A percentile compares a stretch with the other conserved stretches of the same genome.
phyloP scores from a whole-genome alignment of 805 yeast genomes.

The Metschnikowia baotianmanensis region DNA sequence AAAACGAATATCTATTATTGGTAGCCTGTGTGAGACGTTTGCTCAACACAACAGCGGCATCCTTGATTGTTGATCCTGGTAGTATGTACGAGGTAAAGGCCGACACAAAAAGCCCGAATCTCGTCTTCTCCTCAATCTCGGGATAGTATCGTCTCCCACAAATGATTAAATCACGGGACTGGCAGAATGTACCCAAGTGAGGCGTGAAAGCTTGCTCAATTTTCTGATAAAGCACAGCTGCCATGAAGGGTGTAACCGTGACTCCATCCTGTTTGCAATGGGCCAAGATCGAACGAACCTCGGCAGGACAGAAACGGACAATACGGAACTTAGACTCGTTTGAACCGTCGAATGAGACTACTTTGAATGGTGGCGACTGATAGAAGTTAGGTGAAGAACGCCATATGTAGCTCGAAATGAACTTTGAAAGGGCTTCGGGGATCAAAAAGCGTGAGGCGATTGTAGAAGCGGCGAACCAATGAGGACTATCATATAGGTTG shows the following conservation, averaged over 20 bases:
- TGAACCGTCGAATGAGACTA: constrained; percentile 8
- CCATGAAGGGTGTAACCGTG: constrained; percentile 16
- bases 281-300: constrained; percentile 5
- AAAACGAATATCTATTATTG: constrained; percentile 7
- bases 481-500: constrained; percentile 6
- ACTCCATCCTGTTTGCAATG: constrained; percentile 2
- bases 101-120: constrained; percentile 15
- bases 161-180: constrained; percentile 6
- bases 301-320: constrained; percentile 6
- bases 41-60: constrained; percentile 1
- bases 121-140: constrained; percentile 1
- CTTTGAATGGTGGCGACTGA: constrained; percentile 8
- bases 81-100: not conserved
- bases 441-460: constrained; percentile 1
- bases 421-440: constrained; percentile 4
- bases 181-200: constrained; percentile 7
- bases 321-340: constrained; percentile 8
- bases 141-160: constrained; percentile 17
- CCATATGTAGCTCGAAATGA: constrained; percentile 2
- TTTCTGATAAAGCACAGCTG: constrained; percentile 5
- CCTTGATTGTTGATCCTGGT: constrained; percentile 1
- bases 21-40: constrained; percentile 3
- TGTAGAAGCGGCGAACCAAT: constrained; percentile 1
- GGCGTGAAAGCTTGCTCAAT: constrained; percentile 8
- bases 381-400: constrained; percentile 10